phyloP scores from a whole-genome alignment of 306 rosid genomes.

The Quercus alba region DNA sequence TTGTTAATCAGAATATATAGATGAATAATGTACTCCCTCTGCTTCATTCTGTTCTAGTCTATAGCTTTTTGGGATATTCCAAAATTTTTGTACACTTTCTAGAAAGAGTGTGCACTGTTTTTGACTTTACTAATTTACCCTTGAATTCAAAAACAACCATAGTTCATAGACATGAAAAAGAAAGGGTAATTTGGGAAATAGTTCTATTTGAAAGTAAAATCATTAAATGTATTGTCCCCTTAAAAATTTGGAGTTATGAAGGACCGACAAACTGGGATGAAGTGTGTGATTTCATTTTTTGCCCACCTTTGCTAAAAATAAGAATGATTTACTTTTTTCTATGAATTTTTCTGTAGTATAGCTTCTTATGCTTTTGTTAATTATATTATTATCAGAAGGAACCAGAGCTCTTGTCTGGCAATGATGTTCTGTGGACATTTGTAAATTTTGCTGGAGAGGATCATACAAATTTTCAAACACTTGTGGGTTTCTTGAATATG shows the following conservation, averaged over 20 bases:
- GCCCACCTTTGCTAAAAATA: background rate
- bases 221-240: background rate
- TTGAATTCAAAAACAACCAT: background rate
- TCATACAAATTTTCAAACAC: slow-evolving; percentile 88
- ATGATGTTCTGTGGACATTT: slow-evolving; percentile 95
- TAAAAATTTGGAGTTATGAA: background rate
- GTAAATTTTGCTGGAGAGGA: slow-evolving; percentile 98
- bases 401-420: slow-evolving; percentile 88
- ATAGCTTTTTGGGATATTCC: background rate
- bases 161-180: background rate
- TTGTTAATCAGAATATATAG: background rate
- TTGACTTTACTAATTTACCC: background rate
- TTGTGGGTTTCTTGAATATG: slow-evolving; percentile 94
- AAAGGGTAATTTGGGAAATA: background rate
- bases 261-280: background rate
- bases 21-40: background rate
- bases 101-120: background rate
- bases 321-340: background rate
- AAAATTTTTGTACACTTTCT: background rate
- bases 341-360: background rate
- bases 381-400: slow-evolving; percentile 58
- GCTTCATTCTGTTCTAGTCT: background rate
- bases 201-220: background rate
- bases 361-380: slow-evolving; percentile 15
- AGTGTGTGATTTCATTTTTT: background rate